Evolutionary conservation across 805 yeast genomes (phyloP).

Genomic region (Trichomonascus vanleenenianus): DNA sequence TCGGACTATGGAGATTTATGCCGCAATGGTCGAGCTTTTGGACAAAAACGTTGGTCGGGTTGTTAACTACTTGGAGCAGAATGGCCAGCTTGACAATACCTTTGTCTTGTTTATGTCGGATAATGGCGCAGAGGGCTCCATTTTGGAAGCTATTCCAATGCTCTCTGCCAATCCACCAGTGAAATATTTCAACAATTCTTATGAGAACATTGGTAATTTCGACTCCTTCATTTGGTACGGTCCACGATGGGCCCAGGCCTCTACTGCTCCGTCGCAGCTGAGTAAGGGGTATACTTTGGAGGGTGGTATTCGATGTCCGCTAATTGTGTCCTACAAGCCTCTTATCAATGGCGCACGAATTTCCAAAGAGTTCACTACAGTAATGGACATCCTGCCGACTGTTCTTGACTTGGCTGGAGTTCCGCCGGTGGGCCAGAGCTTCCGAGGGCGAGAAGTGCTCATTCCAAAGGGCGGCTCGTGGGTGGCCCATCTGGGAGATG

Average conservation of each 20-base stretch:
- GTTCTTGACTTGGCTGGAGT: constrained; percentile 43
- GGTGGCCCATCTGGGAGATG: constrained; percentile 19
- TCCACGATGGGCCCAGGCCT: constrained; percentile 57
- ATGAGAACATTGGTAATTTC: constrained; percentile 41
- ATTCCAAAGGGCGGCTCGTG: constrained; percentile 41
- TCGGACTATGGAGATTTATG: constrained; percentile 47
- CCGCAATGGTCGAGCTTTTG: constrained; percentile 55
- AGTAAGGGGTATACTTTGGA: constrained; percentile 52
- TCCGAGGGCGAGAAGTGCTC: constrained; percentile 39
- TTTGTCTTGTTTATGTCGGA: constrained; percentile 54
- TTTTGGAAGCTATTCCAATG: constrained; percentile 40
- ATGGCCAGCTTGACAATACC: constrained; percentile 46
- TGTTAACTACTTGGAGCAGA: constrained; percentile 33
- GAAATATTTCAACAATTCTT: constrained; percentile 34
- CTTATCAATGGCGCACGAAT: constrained; percentile 12
- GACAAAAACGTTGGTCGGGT: constrained; percentile 47
- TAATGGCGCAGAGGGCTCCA: constrained; percentile 58
- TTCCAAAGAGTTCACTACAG: constrained; percentile 39
- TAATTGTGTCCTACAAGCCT: constrained; percentile 25
- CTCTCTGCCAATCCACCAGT: constrained; percentile 29
- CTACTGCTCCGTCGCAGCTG: constrained; percentile 48
- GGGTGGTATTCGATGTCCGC: constrained; percentile 54
- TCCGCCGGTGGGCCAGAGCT: constrained; percentile 15
- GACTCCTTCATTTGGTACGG: constrained; percentile 46
- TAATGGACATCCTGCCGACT: constrained; percentile 55